Evolutionary conservation across 2,329 filamentous ascomycete genomes (phyloP).

Genomic region (Penicillium sp.): DNA sequence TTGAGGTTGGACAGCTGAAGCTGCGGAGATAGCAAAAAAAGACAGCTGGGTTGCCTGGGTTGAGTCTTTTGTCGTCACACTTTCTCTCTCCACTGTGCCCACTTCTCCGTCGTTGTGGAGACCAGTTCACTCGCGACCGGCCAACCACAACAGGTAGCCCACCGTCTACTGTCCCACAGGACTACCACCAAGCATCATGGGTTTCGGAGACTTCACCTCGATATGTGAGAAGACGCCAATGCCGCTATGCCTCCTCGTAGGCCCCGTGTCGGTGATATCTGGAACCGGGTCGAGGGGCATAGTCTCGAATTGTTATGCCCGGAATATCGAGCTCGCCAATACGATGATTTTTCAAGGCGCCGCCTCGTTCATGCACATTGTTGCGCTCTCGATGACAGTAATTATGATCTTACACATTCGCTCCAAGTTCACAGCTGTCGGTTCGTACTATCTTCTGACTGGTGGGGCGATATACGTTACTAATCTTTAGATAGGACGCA

Average conservation of each 20-base stretch:
- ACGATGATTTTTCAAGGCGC: slow-evolving; percentile 98
- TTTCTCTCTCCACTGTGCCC: slow-evolving; percentile 23
- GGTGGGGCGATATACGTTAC: slow-evolving; percentile 1
- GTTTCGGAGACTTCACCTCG: slow-evolving; percentile 84
- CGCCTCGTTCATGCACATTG: slow-evolving; percentile 87
- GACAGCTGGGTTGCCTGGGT: background rate
- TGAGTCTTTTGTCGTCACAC: slow-evolving; percentile 11
- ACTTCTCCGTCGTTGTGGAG: slow-evolving; percentile 33
- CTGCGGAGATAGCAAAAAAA: background rate
- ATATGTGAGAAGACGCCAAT: slow-evolving; percentile 85
- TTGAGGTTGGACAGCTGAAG: background rate
- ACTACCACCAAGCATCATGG: slow-evolving; percentile 58
- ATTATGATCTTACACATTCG: slow-evolving; percentile 97
- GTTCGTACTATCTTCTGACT: slow-evolving; percentile 51
- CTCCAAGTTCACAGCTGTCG: slow-evolving; percentile 97
- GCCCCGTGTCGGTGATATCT: slow-evolving; percentile 61
- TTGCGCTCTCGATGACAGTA: slow-evolving; percentile 86
- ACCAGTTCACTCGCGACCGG: slow-evolving; percentile 26
- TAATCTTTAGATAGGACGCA: slow-evolving; percentile 53
- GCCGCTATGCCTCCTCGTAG: slow-evolving; percentile 83
- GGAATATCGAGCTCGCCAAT: slow-evolving; percentile 94
- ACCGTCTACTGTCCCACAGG: slow-evolving; percentile 14
- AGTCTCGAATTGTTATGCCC: slow-evolving; percentile 86
- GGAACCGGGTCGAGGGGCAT: slow-evolving; percentile 75
- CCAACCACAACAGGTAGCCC: slow-evolving; percentile 22